Percentiles rank a stretch among this genome's conserved stretches.
Conservation (phyloP, 495 filamentous ascomycete species). For the Aspergillus avenaceus region DNA sequence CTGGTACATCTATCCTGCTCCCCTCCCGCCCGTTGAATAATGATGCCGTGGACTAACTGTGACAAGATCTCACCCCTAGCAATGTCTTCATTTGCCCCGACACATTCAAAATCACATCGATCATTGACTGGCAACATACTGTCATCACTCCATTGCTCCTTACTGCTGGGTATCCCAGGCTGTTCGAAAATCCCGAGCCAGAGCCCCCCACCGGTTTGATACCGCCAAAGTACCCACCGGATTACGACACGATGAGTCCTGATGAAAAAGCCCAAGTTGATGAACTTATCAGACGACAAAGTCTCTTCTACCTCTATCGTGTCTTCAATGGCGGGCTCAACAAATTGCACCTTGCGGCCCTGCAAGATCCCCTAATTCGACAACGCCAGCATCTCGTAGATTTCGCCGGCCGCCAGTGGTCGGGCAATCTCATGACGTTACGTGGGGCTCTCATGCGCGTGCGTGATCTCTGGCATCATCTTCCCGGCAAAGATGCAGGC, state of each 20-base stretch:
- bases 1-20: slow-evolving; percentile 5
- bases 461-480: slow-evolving; percentile 16
- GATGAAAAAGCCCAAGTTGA: slow-evolving; percentile 13
- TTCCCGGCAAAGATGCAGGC: slow-evolving; percentile 11
- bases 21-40: too few relatives aligned
- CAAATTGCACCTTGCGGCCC: slow-evolving; percentile 15
- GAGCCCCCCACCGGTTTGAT: slow-evolving; percentile 8
- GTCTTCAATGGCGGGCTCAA: slow-evolving; percentile 21
- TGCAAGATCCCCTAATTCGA: slow-evolving; percentile 15
- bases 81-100: slow-evolving; percentile 21
- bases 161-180: slow-evolving; percentile 15
- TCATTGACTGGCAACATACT: slow-evolving; percentile 28
- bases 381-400: slow-evolving; percentile 23
- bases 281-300: slow-evolving; percentile 19
- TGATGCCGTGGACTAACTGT: too few relatives aligned
- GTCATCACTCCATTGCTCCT: slow-evolving; percentile 16
- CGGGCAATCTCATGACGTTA: slow-evolving; percentile 20
- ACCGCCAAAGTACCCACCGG: slow-evolving; percentile 14
- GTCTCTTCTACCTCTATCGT: slow-evolving; percentile 18
- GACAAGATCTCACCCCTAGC: slow-evolving; percentile 17
- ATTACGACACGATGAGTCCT: slow-evolving; percentile 9
- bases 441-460: slow-evolving; percentile 18
- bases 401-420: slow-evolving; percentile 22
- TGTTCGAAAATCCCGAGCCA: slow-evolving; percentile 20
- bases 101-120: slow-evolving; percentile 16